A percentile compares a stretch with the other conserved stretches of the same genome.
phyloP scores from a whole-genome alignment of 2,329 filamentous ascomycete species.

The Fusarium pseudonygamai region DNA sequence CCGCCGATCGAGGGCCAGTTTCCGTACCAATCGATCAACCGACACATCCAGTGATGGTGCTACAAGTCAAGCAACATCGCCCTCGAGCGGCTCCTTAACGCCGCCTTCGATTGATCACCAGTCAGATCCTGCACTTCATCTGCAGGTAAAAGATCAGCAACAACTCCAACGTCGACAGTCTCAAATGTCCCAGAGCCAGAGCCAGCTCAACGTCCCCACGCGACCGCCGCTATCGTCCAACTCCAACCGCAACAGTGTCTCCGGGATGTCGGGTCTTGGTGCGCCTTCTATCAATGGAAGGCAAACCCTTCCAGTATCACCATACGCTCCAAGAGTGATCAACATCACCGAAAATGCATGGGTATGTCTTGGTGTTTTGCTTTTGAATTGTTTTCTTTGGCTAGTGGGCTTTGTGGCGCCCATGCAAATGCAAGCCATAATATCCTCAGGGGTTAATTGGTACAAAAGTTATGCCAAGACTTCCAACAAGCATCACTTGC shows the following conservation, averaged over 20 bases:
- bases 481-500: not conserved
- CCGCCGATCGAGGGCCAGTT: constrained; percentile 78
- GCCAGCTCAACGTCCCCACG: constrained; percentile 39
- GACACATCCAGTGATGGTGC: constrained; percentile 70
- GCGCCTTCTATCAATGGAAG: constrained; percentile 64
- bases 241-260: constrained; percentile 70
- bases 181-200: constrained; percentile 30
- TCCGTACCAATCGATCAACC: constrained; percentile 71
- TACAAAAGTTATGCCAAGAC: constrained; percentile 16
- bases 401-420: constrained; percentile 18
- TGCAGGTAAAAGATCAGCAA: constrained; percentile 63
- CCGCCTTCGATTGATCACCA: constrained; percentile 77
- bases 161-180: constrained; percentile 30
- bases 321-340: constrained; percentile 81
- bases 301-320: constrained; percentile 71
- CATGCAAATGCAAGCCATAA: constrained; percentile 24
- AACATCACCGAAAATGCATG: constrained; percentile 85
- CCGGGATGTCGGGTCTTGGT: constrained; percentile 69
- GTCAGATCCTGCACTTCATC: constrained; percentile 70
- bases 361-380: constrained; percentile 64
- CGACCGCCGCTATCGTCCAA: constrained; percentile 54
- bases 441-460: constrained; percentile 19
- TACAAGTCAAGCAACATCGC: constrained; percentile 66
- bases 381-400: constrained; percentile 13
- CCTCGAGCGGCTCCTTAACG: constrained; percentile 75